Conservation (phyloP, 176 grass and related monocot genomes). For the Carex parvula region DNA sequence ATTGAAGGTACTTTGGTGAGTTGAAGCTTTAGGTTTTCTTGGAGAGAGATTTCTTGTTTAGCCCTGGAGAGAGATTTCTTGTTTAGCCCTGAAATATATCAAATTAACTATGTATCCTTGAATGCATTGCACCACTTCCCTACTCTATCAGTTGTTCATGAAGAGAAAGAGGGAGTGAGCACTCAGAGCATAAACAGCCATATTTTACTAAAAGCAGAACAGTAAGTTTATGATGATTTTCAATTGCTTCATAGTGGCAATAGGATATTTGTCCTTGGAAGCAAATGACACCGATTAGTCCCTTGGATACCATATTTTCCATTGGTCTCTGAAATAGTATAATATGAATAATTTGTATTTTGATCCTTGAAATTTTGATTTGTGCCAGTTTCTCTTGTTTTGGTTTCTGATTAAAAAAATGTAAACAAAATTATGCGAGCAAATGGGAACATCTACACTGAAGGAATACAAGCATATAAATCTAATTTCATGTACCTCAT, state of each 20-base stretch:
- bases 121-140: background rate
- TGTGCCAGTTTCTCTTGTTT: background rate
- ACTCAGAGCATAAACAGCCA: background rate
- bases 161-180: background rate
- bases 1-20: conserved; percentile 96
- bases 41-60: background rate
- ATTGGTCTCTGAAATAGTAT: background rate
- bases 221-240: background rate
- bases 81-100: conserved; percentile 20
- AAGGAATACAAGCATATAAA: background rate
- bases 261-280: background rate
- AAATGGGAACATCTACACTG: no score
- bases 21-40: conserved; percentile 22
- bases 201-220: background rate
- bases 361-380: background rate
- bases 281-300: background rate
- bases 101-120: background rate
- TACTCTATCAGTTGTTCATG: background rate
- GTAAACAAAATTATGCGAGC: background rate
- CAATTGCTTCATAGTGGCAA: background rate
- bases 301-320: background rate
- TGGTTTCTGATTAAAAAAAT: background rate
- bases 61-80: background rate
- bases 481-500: background rate
- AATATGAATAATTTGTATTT: background rate